A percentile compares a stretch with the other conserved stretches of the same genome.
phyloP scores from a whole-genome alignment of 345 rosid species.

The Citrus australasica region DNA sequence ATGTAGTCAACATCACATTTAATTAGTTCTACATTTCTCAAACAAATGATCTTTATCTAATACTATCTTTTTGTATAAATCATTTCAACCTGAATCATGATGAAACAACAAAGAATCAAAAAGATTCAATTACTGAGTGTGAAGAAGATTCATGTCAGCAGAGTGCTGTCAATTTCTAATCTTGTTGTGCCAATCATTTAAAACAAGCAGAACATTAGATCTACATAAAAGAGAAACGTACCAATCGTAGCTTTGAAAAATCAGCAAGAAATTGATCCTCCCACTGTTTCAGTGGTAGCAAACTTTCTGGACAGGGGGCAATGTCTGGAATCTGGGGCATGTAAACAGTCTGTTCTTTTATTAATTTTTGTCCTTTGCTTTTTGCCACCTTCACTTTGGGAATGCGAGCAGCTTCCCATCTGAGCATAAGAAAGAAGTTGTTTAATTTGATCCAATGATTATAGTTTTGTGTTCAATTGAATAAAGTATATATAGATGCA shows the following conservation, averaged over 20 bases:
- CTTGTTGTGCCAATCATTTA: not conserved
- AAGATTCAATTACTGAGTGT: not conserved
- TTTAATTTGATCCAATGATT: conserved; percentile 5
- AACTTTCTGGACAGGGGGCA: conserved; percentile 57
- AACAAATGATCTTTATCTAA: not conserved
- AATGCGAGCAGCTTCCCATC: conserved; percentile 93
- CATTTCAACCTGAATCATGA: not conserved
- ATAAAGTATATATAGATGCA: not conserved
- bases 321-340: conserved; percentile 93
- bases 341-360: conserved; percentile 66
- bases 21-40: not conserved
- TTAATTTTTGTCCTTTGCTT: conserved; percentile 36
- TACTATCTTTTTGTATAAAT: not conserved
- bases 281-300: conserved; percentile 72
- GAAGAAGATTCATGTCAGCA: not conserved
- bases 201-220: not conserved
- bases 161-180: not conserved
- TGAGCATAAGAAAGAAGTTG: conserved; percentile 21
- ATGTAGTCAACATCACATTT: not conserved
- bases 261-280: conserved; percentile 82
- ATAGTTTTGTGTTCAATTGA: not conserved
- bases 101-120: not conserved
- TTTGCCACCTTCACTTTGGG: conserved; percentile 76
- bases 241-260: conserved; percentile 69
- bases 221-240: conserved; percentile 18